Evolutionary conservation across 2,329 filamentous ascomycete genomes (phyloP), one percentile per base, ranked within the genome.

Genomic region (Stachybotrys echinatus): DNA sequence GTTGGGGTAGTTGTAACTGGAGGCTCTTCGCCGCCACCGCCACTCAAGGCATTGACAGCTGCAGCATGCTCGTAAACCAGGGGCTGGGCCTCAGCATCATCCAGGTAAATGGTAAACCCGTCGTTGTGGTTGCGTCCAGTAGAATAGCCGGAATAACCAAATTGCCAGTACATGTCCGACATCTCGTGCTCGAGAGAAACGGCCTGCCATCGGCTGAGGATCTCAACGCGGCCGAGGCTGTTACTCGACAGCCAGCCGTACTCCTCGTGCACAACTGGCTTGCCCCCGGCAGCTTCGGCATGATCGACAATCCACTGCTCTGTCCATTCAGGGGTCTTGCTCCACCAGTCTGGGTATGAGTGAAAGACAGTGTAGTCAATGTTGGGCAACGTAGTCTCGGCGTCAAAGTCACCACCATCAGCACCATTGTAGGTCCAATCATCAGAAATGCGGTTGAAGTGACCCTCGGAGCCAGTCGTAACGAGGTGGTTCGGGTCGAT

Each of bases 381-480:
- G 50, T 70, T 74, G 17, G 68, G 58, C 3, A 81, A 14, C 14
- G 48, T 61, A 2, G 66, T 55, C 58, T 80, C 76, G 44, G 68
- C 68, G 49, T 79, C 75, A 47, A 80, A 80, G 27, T 34, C 27
- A 14, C 27, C 27, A 34, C 27, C 27, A 8, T 34, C 27, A 14
- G 27, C 27, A 8, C 73, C 73, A 52, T 70, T 72, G 60, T 76
- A 77, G 4, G 67, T 61, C 64, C 71, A 73, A 58, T 77, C 74
- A 22, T 66, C 64, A 4, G 65, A 68, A 4, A 57, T 55, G 7
- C 63, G 52, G 58, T 77, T 75, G 64, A 81, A 81, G 42, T 75
- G 82, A 6, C 84, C 83, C 63, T 87, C 77, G 22, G 75, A 76
- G 40, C 79, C 79, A 54, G 71, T 77, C 12, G 79, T 80, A 6